phyloP scores from a whole-genome alignment of 2,329 filamentous ascomycete species.

The Arachnomyces sp. region DNA sequence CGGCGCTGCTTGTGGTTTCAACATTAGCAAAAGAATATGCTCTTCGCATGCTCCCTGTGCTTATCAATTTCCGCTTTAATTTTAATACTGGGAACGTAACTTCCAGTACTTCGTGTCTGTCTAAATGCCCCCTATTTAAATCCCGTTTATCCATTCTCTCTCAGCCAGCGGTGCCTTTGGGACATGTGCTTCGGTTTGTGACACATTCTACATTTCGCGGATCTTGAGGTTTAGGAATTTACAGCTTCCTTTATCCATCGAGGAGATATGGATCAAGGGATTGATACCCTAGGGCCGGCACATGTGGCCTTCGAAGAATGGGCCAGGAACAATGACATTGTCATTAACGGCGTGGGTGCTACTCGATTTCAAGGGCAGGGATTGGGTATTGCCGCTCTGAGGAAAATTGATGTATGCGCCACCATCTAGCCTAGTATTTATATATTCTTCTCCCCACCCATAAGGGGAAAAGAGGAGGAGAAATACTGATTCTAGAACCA shows the following conservation, averaged over 20 bases:
- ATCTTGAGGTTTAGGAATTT: too few relatives aligned
- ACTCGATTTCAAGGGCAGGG: conserved; percentile 63
- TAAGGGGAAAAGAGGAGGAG: background rate
- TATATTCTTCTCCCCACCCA: conserved; percentile 1
- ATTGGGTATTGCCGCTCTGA: conserved; percentile 67
- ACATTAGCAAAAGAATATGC: too few relatives aligned
- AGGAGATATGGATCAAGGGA: conserved; percentile 1
- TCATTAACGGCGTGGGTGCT: conserved; percentile 60
- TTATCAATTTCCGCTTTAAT: too few relatives aligned
- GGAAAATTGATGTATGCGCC: conserved; percentile 53
- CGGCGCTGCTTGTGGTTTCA: too few relatives aligned
- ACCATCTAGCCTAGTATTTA: background rate
- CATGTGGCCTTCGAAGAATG: conserved; percentile 57
- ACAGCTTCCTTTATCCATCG: too few relatives aligned
- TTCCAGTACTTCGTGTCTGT: background rate
- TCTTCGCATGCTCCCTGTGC: too few relatives aligned
- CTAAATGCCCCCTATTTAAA: too few relatives aligned
- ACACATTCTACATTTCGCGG: too few relatives aligned
- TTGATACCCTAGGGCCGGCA: conserved; percentile 22
- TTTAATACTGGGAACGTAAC: background rate
- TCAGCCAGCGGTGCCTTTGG: too few relatives aligned
- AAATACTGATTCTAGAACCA: background rate
- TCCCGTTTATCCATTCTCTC: too few relatives aligned
- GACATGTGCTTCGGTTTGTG: too few relatives aligned
- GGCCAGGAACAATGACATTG: conserved; percentile 58